Conservation (phyloP, 2,329 filamentous ascomycete genomes). For the Fusarium praegraminearum region DNA sequence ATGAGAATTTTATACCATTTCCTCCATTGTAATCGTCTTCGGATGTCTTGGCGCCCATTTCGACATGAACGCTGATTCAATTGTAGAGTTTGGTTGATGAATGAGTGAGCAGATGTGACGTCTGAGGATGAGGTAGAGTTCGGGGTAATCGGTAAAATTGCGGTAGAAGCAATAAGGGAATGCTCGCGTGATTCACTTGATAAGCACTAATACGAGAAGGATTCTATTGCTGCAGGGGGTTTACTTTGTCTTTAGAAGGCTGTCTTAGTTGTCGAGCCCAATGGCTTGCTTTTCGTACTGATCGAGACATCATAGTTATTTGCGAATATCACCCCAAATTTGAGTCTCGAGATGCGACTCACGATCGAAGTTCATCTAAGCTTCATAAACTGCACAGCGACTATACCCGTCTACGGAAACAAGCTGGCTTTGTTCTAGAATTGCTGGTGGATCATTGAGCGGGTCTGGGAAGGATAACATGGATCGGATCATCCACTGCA, state of each 20-base stretch:
- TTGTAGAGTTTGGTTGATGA: slow-evolving; percentile 11
- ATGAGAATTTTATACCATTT: slow-evolving; percentile 47
- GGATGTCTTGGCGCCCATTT: slow-evolving; percentile 57
- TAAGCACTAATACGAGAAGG: slow-evolving; percentile 2
- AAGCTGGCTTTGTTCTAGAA: not conserved
- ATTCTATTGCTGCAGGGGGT: not conserved
- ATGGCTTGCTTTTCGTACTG: too few species aligned
- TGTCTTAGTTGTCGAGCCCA: not conserved
- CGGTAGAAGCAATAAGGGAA: slow-evolving; percentile 24
- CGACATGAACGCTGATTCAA: slow-evolving; percentile 45
- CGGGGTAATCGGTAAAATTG: slow-evolving; percentile 20
- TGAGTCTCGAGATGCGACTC: slow-evolving; percentile 3
- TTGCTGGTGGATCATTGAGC: not conserved
- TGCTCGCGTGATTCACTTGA: slow-evolving; percentile 9
- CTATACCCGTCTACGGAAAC: too few species aligned
- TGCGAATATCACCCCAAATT: not conserved
- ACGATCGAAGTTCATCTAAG: not conserved
- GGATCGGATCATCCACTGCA: not conserved
- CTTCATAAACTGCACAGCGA: not conserved
- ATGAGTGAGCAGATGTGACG: slow-evolving; percentile 11
- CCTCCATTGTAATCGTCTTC: slow-evolving; percentile 52
- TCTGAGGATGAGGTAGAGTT: not conserved
- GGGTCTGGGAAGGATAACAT: not conserved
- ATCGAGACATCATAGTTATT: too few species aligned
- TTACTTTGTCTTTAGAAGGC: too few species aligned